Evolutionary conservation across 1,139 yeast genomes (phyloP).

Genomic region (Wickerhamiella pararugosa): DNA sequence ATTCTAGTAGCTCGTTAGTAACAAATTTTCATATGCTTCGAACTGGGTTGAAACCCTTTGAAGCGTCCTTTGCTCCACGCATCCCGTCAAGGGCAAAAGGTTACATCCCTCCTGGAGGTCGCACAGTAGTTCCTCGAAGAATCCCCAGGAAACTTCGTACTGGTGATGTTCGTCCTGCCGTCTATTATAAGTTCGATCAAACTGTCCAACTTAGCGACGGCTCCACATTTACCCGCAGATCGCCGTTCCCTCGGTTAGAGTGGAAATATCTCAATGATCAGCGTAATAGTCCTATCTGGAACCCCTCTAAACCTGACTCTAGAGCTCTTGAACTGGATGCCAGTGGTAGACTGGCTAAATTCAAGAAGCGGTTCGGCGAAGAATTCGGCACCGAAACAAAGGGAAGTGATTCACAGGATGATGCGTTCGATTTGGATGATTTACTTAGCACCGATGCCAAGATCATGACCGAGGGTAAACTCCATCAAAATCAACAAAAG

Average conservation of each 20-base stretch:
- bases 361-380: constrained; percentile 47
- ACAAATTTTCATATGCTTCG: too few species aligned
- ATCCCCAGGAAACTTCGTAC: constrained; percentile 14
- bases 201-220: constrained; percentile 85
- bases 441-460: constrained; percentile 16
- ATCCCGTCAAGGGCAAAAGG: too few species aligned
- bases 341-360: constrained; percentile 72
- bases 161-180: constrained; percentile 51
- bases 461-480: constrained; percentile 15
- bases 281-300: constrained; percentile 76
- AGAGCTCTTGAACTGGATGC: constrained; percentile 64
- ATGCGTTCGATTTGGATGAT: constrained; percentile 13
- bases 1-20: too few species aligned
- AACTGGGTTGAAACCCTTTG: too few species aligned
- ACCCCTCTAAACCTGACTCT: constrained; percentile 68
- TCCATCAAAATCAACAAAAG: constrained; percentile 11
- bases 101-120: constrained; percentile 16
- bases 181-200: constrained; percentile 79
- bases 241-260: constrained; percentile 82
- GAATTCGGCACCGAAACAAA: background rate
- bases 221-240: constrained; percentile 64
- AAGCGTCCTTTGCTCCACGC: too few species aligned
- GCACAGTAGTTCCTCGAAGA: constrained; percentile 13
- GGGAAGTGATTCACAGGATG: constrained; percentile 1
- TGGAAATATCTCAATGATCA: constrained; percentile 78